A percentile compares a stretch with the other conserved stretches of the same genome.
phyloP scores from a whole-genome alignment of 768 basidiomycete genomes.

The Termitomyces sp. region DNA sequence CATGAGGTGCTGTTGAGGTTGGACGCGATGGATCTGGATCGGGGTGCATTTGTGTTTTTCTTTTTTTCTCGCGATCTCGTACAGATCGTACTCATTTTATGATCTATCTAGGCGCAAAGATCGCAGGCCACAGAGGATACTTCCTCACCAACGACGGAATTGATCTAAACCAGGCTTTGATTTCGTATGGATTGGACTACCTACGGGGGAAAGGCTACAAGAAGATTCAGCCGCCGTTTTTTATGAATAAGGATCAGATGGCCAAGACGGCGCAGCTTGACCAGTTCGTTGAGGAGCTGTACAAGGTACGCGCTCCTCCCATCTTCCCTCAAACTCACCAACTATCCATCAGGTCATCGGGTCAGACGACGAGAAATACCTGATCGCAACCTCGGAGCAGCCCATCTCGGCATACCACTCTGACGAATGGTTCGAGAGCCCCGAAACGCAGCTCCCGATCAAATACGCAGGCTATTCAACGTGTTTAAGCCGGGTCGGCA shows the following conservation, averaged over 20 bases:
- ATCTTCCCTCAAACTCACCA: too few species aligned
- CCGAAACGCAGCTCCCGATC: conserved; percentile 89
- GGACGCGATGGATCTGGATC: conserved; percentile 95
- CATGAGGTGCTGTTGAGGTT: conserved; percentile 93
- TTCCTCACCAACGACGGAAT: conserved; percentile 95
- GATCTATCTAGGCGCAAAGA: conserved; percentile 71
- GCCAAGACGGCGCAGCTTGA: conserved; percentile 96
- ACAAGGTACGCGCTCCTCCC: conserved; percentile 68
- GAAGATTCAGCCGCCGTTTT: conserved; percentile 95
- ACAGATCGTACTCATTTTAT: not conserved
- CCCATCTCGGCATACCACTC: conserved; percentile 95
- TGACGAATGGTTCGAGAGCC: conserved; percentile 97
- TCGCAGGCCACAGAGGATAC: conserved; percentile 94
- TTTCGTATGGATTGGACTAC: conserved; percentile 94
- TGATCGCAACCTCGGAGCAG: conserved; percentile 99
- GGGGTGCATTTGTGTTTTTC: conserved; percentile 53
- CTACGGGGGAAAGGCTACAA: conserved; percentile 80
- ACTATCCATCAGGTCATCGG: conserved; percentile 72
- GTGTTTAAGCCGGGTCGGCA: conserved; percentile 97
- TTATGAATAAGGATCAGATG: conserved; percentile 99
- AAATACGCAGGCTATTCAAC: conserved; percentile 88
- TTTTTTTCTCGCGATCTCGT: not conserved
- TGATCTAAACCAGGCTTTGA: conserved; percentile 95
- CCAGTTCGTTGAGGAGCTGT: conserved; percentile 97
- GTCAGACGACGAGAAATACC: conserved; percentile 93